Evolutionary conservation across 306 rosid genomes (phyloP).

Genomic region (Acacia melanoxylon): DNA sequence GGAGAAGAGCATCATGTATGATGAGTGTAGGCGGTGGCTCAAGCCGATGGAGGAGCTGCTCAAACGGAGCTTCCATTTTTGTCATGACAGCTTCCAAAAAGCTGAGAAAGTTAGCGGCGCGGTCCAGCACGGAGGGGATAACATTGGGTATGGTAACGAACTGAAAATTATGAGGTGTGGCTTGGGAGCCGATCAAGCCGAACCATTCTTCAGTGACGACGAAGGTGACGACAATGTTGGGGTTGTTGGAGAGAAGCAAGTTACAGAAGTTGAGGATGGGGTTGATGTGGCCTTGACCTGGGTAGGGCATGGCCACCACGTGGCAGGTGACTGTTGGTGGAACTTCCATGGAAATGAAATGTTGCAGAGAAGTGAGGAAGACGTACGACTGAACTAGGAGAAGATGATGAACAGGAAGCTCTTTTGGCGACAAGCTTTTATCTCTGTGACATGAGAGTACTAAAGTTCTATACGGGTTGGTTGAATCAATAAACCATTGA

Average conservation of each 20-base stretch:
- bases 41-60: constrained; percentile 32
- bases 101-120: constrained; percentile 20
- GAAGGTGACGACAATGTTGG: constrained; percentile 32
- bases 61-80: constrained; percentile 42
- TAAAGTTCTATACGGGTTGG: too few species aligned
- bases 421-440: too few species aligned
- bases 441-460: too few species aligned
- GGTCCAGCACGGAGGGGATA: constrained; percentile 38
- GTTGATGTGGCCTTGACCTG: not conserved
- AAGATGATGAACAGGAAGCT: not conserved
- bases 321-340: not conserved
- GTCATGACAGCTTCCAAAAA: constrained; percentile 33
- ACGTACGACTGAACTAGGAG: not conserved
- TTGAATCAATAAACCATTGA: too few species aligned
- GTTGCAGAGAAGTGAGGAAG: not conserved
- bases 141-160: constrained; percentile 39
- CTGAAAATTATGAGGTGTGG: constrained; percentile 23
- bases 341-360: not conserved
- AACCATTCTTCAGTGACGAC: constrained; percentile 57
- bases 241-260: not conserved
- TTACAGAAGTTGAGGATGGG: constrained; percentile 16
- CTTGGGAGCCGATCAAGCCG: constrained; percentile 34
- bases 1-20: constrained; percentile 18
- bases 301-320: not conserved
- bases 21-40: constrained; percentile 21